A percentile compares a stretch with the other conserved stretches of the same genome.
These are phyloP conservation scores for Mariannaea sp. DNA, from an alignment of 2,329 filamentous ascomycete species.

Conservation along the genomic window DNA sequence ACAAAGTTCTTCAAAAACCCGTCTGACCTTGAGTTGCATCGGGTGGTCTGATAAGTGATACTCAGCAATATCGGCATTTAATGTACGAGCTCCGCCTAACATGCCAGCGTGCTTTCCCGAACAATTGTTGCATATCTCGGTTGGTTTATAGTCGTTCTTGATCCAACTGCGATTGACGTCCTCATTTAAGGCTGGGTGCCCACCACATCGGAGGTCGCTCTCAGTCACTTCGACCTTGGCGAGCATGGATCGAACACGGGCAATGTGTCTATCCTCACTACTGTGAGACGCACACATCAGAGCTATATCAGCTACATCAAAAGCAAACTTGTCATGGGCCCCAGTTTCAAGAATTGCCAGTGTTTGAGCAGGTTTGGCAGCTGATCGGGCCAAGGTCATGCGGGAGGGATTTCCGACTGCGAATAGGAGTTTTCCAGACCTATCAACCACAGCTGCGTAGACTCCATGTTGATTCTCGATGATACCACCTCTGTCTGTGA, in stretches of 20 bases:
- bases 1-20: constrained; percentile 44
- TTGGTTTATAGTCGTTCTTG: constrained; percentile 44
- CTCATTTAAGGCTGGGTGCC: constrained; percentile 45
- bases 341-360: constrained; percentile 51
- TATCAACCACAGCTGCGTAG: constrained; percentile 49
- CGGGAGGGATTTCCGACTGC: constrained; percentile 47
- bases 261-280: constrained; percentile 48
- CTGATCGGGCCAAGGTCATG: constrained; percentile 50
- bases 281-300: constrained; percentile 55
- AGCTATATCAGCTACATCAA: constrained; percentile 50
- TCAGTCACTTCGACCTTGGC: constrained; percentile 42
- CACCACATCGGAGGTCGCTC: constrained; percentile 48
- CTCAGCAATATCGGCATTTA: constrained; percentile 38
- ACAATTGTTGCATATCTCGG: constrained; percentile 50
- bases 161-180: constrained; percentile 47
- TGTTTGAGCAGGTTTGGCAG: constrained; percentile 52
- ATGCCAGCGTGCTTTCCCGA: constrained; percentile 56
- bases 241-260: constrained; percentile 46
- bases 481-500: constrained; percentile 46
- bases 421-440: constrained; percentile 45
- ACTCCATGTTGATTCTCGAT: constrained; percentile 51
- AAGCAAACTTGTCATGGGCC: constrained; percentile 42
- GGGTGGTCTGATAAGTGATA: constrained; percentile 47
- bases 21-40: constrained; percentile 47
- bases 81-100: constrained; percentile 47